Conservation (phyloP, 2,329 filamentous ascomycete genomes). For the Ceratocystis cubensis region DNA sequence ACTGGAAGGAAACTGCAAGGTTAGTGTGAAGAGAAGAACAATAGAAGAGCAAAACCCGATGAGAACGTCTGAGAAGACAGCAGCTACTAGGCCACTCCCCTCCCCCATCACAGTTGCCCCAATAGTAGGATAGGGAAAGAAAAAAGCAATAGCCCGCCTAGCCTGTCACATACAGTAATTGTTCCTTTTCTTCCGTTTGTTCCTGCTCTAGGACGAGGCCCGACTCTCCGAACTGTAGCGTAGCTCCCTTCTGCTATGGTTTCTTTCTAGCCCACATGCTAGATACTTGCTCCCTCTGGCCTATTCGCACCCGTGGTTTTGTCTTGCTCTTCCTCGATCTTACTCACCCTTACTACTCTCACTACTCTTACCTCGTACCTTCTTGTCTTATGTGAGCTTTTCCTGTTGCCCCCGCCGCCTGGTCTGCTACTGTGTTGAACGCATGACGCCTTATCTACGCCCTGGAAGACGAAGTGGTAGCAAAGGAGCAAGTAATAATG, state of each 20-base stretch:
- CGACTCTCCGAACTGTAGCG: neutral
- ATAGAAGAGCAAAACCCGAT: neutral
- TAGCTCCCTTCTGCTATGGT: neutral
- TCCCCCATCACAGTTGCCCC: too few relatives aligned
- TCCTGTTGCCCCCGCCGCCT: neutral
- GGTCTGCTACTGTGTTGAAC: neutral
- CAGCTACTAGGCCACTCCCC: too few relatives aligned
- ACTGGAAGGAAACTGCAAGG: neutral
- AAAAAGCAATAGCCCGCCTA: neutral
- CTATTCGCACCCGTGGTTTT: neutral
- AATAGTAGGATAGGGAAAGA: neutral
- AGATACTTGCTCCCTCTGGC: neutral
- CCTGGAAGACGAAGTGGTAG: neutral
- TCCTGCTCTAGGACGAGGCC: conserved; percentile 4
- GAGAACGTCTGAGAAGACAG: neutral
- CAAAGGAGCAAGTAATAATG: neutral
- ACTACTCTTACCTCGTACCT: too few relatives aligned
- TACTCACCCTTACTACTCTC: neutral
- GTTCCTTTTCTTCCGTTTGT: neutral
- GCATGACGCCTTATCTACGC: conserved; percentile 3
- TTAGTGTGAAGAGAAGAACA: neutral
- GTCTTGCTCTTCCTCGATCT: neutral
- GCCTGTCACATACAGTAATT: neutral
- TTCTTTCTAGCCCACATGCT: neutral
- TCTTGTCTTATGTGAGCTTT: neutral